A percentile compares a stretch with the other conserved stretches of the same genome.
These are phyloP conservation scores for Scleroderma citrinum DNA, from an alignment of 768 basidiomycete species.

Conservation along the genomic window DNA sequence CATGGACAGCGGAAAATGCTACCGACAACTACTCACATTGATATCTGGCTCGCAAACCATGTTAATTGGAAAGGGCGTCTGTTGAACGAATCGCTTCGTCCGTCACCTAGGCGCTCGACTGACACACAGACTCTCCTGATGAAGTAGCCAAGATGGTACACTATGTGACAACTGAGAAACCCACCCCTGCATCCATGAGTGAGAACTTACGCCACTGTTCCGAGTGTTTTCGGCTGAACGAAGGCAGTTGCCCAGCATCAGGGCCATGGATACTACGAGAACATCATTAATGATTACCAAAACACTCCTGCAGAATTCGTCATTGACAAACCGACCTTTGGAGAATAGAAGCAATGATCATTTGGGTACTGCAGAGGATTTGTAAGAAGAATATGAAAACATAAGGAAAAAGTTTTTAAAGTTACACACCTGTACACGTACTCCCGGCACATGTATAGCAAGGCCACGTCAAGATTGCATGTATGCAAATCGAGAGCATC, in stretches of 20 bases:
- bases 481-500: constrained; percentile 60
- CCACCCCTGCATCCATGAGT: background rate
- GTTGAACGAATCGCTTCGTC: constrained; percentile 50
- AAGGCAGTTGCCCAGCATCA: constrained; percentile 39
- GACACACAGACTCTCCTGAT: constrained; percentile 54
- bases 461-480: constrained; percentile 64
- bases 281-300: no score
- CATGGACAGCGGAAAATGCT: background rate
- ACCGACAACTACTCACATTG: constrained; percentile 39
- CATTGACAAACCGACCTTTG: constrained; percentile 47
- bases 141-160: constrained; percentile 62
- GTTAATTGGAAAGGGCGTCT: constrained; percentile 64
- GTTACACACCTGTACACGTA: constrained; percentile 66
- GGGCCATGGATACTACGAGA: constrained; percentile 45
- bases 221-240: constrained; percentile 65
- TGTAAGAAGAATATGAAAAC: constrained; percentile 5
- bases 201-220: constrained; percentile 70
- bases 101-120: constrained; percentile 45
- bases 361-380: constrained; percentile 46
- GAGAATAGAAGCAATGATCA: constrained; percentile 57
- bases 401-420: constrained; percentile 4
- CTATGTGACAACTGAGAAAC: constrained; percentile 29
- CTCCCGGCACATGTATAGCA: constrained; percentile 64
- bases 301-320: background rate
- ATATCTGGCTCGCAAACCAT: constrained; percentile 67